Base-by-base conservation (phyloP, 1,139 yeast genomes). In the Yamadazyma spencermartinsiae region DNA sequence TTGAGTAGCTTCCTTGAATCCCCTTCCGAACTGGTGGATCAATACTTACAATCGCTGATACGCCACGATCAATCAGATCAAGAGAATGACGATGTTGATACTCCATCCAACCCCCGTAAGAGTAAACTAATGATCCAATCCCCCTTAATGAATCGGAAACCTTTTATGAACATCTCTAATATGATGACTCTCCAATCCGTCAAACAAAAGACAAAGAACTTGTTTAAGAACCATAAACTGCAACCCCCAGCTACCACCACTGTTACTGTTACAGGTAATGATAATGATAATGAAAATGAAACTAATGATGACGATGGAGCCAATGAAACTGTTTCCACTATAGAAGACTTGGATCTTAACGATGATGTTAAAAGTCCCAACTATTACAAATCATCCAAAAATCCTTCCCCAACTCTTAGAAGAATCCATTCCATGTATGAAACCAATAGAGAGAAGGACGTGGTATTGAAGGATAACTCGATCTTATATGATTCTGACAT, bases 371-470 rank as follows among this genome's bases (percentile, higher is more conserved):
- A 10, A 30, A 28, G 33, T 34, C 36, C 36, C 27, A 38, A 12
- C 25, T 18, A 12, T 16, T 28, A 8, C 25, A 16, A 25, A 39
- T 34, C 34, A 46, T 8, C 6, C 32, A 14, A 29, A 9, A 10
- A 20, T 20, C 34, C 12, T 36, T 23, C 25, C 8, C 30, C 24
- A n/a, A 28, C 40, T 65, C 45, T 49, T 16, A 36, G 88, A 39
- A 68, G 88, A 42, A 79, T 82, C 18, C 87, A 80, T 50, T 79
- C 86, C 30, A 79, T 82, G 84, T 79, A 73, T 53, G 82, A 79
- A 44, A 67, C 66, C 29, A 61, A 53, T 38, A 65, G 60, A 51
- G 76, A 64, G 52, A 66, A 55, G 49, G 70, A 54, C 46, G 52
- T 44, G 14, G 48, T 61, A 39, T 39, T 48, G 9, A 26, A 44